Evolutionary conservation across 192 early-diverging fungal genomes (phyloP).

Genomic region (Coemansia sp.): DNA sequence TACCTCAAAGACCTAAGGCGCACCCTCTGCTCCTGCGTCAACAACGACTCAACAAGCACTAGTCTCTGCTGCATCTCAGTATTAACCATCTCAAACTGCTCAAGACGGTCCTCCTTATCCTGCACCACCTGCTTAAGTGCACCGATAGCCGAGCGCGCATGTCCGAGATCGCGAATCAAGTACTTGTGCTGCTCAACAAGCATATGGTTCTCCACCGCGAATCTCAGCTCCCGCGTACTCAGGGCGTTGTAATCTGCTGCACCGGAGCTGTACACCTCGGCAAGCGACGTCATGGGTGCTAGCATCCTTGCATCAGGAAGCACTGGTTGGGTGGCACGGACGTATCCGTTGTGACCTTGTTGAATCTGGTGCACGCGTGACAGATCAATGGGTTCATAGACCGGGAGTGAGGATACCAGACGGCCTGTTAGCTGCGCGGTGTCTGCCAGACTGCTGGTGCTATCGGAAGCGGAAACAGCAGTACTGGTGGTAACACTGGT

Average conservation of each 20-base stretch:
- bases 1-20: constrained; percentile 26
- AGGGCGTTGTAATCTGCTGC: constrained; percentile 12
- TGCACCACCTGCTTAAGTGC: constrained; percentile 51
- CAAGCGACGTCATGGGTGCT: constrained; percentile 50
- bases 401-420: constrained; percentile 33
- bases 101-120: constrained; percentile 44
- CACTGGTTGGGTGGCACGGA: constrained; percentile 27
- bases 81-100: constrained; percentile 37
- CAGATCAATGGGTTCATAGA: constrained; percentile 51
- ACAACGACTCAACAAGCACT: constrained; percentile 26
- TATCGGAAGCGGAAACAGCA: neutral
- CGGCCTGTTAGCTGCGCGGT: constrained; percentile 4
- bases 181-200: constrained; percentile 52
- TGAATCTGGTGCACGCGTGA: constrained; percentile 4
- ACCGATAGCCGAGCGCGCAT: constrained; percentile 44
- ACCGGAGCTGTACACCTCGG: constrained; percentile 20
- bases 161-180: constrained; percentile 47
- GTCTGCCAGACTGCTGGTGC: neutral
- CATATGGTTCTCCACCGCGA: constrained; percentile 52
- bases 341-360: neutral
- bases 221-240: constrained; percentile 48
- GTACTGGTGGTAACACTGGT: neutral
- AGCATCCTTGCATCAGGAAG: constrained; percentile 44
- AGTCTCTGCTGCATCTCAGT: constrained; percentile 39
- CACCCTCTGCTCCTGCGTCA: constrained; percentile 31